Base-by-base conservation (phyloP, 768 basidiomycete species). In the Tylopilus sp. region DNA sequence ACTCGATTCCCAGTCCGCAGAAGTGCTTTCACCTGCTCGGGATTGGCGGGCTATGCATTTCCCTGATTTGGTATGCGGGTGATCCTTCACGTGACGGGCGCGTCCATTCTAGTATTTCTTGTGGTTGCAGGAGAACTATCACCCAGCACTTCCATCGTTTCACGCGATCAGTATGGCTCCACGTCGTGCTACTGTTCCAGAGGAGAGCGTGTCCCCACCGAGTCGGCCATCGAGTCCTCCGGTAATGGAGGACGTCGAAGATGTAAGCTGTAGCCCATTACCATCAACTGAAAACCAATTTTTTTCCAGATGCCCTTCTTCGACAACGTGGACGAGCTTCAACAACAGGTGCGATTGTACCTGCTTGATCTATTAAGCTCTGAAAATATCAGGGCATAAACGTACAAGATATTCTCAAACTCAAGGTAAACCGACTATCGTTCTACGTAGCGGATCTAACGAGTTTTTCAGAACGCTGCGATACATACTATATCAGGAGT, bases 321-420 rank as follows among this genome's bases (percentile, higher is more conserved):
- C 59, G 89, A 90, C 63, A 83, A 74, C 21, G 80, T 92, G n/a
- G 89, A 92, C 60, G 89, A 91, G 57, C 83, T 92, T 14, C 89
- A 92, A 63, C 85, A 88, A 59, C 86, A 92, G 65, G 89, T 86
- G 61, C 28, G 78, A 48, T 22, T 14, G 42, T 45, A 50, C 42
- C 29, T 43, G 25, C 34, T 34, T 46, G 56, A 60, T 54, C 19
- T 47, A 28, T 47, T 38, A 19, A 31, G 42, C 21, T 41, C 30
- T 49, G 25, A 61, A 29, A 21, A 28, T 19, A 17, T 36, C 60
- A 96, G 93, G 93, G 94, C 14, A 95, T 96, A 69, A 96, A 94
- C 59, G 85, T 93, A 25, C 92, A 96, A 75, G 95, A 98, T 66
- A 97, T 98, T 52, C 69, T 87, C 46, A 98, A 98, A 72, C 83